Evolutionary conservation across 768 basidiomycete species (phyloP), one percentile per base, ranked within the genome.

Genomic region (Lactarius trivialis): DNA sequence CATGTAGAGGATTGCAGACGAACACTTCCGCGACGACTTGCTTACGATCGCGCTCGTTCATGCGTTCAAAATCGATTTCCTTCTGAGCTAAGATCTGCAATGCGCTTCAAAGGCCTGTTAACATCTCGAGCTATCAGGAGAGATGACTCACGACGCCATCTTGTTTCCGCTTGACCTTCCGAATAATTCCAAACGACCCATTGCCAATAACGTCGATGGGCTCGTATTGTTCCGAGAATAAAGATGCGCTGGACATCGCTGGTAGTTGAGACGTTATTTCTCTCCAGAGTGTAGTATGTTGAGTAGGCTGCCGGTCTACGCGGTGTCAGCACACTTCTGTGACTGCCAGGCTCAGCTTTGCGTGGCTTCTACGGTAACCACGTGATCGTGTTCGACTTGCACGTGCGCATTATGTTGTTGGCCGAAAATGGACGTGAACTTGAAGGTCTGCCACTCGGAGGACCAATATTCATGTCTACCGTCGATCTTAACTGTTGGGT

Each of bases 21-120:
- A 73, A 98, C 96, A 98, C 97, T 85, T 99, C 97, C 12, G 95
- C 85, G 3, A 97, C 89, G 58, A 99, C 95, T 73, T 98, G 97
- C 72, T 94, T 94, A 68, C 93, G 83, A 72, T 99, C 97, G 41
- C 93, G 83, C 73, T 98, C 93, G 39, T 82, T 88, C 96, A 99
- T 98, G 55, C 90, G 84, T 70, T 96, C 93, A 75, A 98, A 99
- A 75, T 98, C 94, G 69, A 99, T 85, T 74, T 99, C 94, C 71
- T 99, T 97, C 36, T 93, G 79, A 4, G 95, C 95, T 67, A 93
- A 89, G 36, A 88, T 72, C 91, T 93, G 66, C 2, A 8, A 53
- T 70, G 58, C 39, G 62, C 30, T 33, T 55, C 24, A 24, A 64
- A 33, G 30, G 51, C 32, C n/a, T 21, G 21, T 21, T 36, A 36